Conservation (phyloP, 495 filamentous ascomycete genomes). For the Aspergillus diversus region DNA sequence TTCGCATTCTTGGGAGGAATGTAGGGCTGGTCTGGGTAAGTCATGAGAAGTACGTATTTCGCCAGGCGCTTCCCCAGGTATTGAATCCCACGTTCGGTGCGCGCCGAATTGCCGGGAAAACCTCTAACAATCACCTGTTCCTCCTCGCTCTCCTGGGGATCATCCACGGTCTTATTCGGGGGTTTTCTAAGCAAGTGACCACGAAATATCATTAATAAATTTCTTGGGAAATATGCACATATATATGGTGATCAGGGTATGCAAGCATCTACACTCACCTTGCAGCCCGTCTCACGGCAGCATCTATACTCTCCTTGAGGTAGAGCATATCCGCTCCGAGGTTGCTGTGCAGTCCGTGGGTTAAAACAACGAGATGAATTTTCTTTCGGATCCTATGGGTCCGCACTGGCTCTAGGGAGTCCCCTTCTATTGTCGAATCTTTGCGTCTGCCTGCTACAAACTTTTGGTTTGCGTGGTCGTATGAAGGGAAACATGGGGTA, state of each 20-base stretch:
- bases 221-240: not conserved
- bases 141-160: slow-evolving; percentile 59
- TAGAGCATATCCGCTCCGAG: slow-evolving; percentile 97
- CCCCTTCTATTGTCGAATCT: not conserved
- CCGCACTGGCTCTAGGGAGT: not conserved
- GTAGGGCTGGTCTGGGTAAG: slow-evolving; percentile 89
- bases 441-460: not conserved
- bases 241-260: not conserved
- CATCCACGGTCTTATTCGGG: slow-evolving; percentile 29
- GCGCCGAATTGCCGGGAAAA: slow-evolving; percentile 84
- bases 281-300: slow-evolving; percentile 66
- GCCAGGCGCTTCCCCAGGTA: slow-evolving; percentile 94
- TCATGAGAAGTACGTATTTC: slow-evolving; percentile 85
- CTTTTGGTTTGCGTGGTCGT: slow-evolving; percentile 27
- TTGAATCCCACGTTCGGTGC: slow-evolving; percentile 93
- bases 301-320: slow-evolving; percentile 95
- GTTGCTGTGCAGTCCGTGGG: slow-evolving; percentile 95
- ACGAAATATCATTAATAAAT: not conserved
- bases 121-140: slow-evolving; percentile 94
- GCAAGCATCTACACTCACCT: not conserved
- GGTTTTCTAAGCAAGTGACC: not conserved
- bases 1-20: slow-evolving; percentile 66
- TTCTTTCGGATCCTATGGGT: slow-evolving; percentile 55
- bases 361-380: slow-evolving; percentile 88
- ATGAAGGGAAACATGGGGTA: slow-evolving; percentile 75